Base-by-base conservation (phyloP, 202 grass and related monocot genomes). In the Setaria viridis region DNA sequence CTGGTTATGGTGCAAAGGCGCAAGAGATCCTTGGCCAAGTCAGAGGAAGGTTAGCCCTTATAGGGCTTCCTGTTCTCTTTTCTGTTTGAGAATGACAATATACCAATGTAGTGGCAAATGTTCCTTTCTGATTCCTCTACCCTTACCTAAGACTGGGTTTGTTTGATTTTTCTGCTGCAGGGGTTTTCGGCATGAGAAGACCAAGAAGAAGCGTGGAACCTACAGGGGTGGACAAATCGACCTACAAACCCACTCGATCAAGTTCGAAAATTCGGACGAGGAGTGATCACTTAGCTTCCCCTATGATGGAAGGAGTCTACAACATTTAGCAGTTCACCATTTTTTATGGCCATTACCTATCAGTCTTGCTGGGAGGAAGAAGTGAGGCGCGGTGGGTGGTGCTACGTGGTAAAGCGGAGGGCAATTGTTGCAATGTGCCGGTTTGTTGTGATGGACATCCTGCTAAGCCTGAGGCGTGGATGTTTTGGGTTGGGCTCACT, bases 131-230 rank as follows among this genome's bases (percentile, higher is more conserved):
- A 7, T 60, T 21, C 67, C 47, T 1, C 78, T 68, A 39, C 17
- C 41, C 48, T 25, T 47, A 5, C 2, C 16, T 62, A 60, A 64
- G 17, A 41, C 11, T 1, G 5, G 21, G 13, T 8, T 48, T 33
- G 54, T 30, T 75, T 0, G 46, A 46, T 39, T 80, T 48, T 76
- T 17, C 43, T n/a, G 73, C 51, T 84, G 45, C 88, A 99, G 97
- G 90, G 92, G 90, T 30, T 99, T 99, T 70, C 91, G 97, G 53
- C 97, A 96, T 53, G 97, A 99, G 89, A 99, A 99, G 83, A 99
- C 94, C 50, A 99, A 96, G 80, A 99, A 99, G 85, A 99, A 99
- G 87, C 90, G 94, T 3, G 97, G 97, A 62, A 83, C 72, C 46
- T 99, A 96, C 70, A 90, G 82, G 76, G 97, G 97, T 12, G 97